Percentiles rank a stretch among this genome's conserved stretches.
Conservation (phyloP, 2,329 filamentous ascomycete genomes). For the Aspergillus tubingensis region DNA sequence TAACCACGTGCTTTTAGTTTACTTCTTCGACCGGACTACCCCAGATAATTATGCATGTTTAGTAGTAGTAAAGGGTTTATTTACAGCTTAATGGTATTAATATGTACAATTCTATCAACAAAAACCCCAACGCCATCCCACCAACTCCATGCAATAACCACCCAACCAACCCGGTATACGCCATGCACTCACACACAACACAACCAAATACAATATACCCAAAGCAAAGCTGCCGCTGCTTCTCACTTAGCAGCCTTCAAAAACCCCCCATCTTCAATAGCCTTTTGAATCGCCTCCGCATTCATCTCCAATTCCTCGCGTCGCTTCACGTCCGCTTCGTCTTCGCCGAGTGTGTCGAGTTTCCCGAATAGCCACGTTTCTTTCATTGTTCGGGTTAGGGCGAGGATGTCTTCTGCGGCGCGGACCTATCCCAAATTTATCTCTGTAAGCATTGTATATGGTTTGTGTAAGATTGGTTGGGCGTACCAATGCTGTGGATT, state of each 20-base stretch:
- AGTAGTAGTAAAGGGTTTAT: too few relatives aligned
- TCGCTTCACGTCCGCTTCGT: constrained; percentile 43
- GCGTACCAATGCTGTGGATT: constrained; percentile 59
- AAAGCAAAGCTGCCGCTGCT: neutral
- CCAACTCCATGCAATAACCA: neutral
- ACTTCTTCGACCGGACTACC: too few relatives aligned
- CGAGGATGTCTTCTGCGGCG: constrained; percentile 63
- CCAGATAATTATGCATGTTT: too few relatives aligned
- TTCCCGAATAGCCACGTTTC: constrained; percentile 69
- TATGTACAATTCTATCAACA: too few relatives aligned
- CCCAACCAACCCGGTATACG: neutral
- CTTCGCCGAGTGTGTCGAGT: constrained; percentile 57
- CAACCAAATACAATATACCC: neutral
- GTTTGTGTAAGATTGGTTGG: neutral
- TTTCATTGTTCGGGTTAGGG: constrained; percentile 63
- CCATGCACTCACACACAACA: neutral
- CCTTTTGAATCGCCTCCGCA: constrained; percentile 49
- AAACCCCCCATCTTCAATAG: constrained; percentile 39
- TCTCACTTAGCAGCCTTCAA: constrained; percentile 23
- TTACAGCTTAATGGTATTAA: too few relatives aligned
- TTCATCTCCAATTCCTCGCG: constrained; percentile 50
- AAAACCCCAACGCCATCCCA: too few relatives aligned
- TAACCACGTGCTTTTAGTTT: too few relatives aligned
- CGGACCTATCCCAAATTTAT: constrained; percentile 49
- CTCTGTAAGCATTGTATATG: neutral